These are phyloP conservation scores for Hymenoscyphus linearis DNA, from an alignment of 2,329 filamentous ascomycete genomes.

Conservation along the genomic window DNA sequence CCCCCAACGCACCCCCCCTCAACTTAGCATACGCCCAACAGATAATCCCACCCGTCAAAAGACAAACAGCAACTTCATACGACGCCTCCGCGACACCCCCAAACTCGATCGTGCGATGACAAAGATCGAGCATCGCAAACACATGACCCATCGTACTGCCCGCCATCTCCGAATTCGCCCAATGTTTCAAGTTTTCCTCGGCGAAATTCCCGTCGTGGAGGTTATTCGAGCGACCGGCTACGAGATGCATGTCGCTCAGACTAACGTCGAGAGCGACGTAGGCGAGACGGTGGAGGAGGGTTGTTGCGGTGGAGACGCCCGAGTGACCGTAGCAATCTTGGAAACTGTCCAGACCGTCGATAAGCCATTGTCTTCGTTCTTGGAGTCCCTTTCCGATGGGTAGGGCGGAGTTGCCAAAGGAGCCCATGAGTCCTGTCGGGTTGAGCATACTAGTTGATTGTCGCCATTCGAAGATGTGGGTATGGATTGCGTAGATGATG, in stretches of 20 bases:
- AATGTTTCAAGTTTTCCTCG: conserved; percentile 27
- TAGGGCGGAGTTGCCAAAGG: conserved; percentile 21
- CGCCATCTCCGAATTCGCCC: conserved; percentile 26
- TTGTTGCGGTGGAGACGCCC: conserved; percentile 12
- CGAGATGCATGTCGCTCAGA: conserved; percentile 28
- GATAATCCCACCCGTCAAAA: conserved; percentile 28
- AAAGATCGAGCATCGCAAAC: conserved; percentile 20
- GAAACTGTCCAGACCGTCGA: conserved; percentile 26
- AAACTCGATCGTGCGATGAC: conserved; percentile 16
- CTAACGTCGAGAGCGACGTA: conserved; percentile 26
- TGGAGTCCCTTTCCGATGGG: conserved; percentile 25
- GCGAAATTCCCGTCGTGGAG: conserved; percentile 25
- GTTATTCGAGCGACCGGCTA: conserved; percentile 24
- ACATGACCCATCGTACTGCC: conserved; percentile 26
- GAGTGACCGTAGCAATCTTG: conserved; percentile 22
- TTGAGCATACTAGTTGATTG: conserved; percentile 28
- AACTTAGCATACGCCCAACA: conserved; percentile 29
- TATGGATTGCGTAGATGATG: conserved; percentile 28
- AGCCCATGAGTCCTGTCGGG: conserved; percentile 26
- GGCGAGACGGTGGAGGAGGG: conserved; percentile 23
- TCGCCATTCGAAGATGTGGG: conserved; percentile 30
- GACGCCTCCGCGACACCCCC: conserved; percentile 16
- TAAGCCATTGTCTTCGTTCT: conserved; percentile 23
- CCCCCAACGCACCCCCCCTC: conserved; percentile 10
- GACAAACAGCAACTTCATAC: conserved; percentile 24